Evolutionary conservation across 2,329 filamentous ascomycete genomes (phyloP).

Genomic region (Neobulgaria alba): DNA sequence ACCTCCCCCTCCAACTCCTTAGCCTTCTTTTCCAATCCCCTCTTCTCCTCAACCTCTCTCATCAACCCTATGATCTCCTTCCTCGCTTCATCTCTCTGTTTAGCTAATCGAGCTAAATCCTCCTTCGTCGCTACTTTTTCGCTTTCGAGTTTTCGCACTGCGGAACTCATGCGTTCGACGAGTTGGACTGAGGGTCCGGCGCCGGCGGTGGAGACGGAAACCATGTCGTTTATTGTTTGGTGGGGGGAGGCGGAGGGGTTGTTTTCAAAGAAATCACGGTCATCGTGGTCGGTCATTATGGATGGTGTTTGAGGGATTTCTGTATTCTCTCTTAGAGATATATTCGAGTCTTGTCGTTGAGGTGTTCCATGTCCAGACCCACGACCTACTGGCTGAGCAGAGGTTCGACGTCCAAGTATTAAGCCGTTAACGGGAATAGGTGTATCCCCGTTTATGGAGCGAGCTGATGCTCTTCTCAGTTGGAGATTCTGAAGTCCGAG

Average conservation of each 20-base stretch:
- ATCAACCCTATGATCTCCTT: slow-evolving; percentile 84
- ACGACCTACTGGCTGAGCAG: slow-evolving; percentile 18
- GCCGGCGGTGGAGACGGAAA: slow-evolving; percentile 80
- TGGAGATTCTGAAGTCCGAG: slow-evolving; percentile 31
- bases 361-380: slow-evolving; percentile 25
- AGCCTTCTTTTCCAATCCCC: slow-evolving; percentile 50
- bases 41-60: slow-evolving; percentile 71
- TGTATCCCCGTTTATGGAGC: slow-evolving; percentile 25
- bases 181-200: slow-evolving; percentile 91
- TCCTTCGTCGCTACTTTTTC: slow-evolving; percentile 87
- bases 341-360: slow-evolving; percentile 25
- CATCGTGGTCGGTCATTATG: slow-evolving; percentile 32
- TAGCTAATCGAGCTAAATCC: slow-evolving; percentile 68
- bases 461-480: slow-evolving; percentile 21
- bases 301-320: slow-evolving; percentile 20
- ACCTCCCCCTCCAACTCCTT: slow-evolving; percentile 60
- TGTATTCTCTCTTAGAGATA: slow-evolving; percentile 19
- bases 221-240: slow-evolving; percentile 70
- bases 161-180: slow-evolving; percentile 91
- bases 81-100: slow-evolving; percentile 88
- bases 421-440: slow-evolving; percentile 10
- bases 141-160: slow-evolving; percentile 80
- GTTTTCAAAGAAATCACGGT: slow-evolving; percentile 40
- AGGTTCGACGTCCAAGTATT: slow-evolving; percentile 20
- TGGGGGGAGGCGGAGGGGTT: slow-evolving; percentile 50